Conservation (phyloP, 2,329 filamentous ascomycete species). For the Simplicillium aogashimaense region DNA sequence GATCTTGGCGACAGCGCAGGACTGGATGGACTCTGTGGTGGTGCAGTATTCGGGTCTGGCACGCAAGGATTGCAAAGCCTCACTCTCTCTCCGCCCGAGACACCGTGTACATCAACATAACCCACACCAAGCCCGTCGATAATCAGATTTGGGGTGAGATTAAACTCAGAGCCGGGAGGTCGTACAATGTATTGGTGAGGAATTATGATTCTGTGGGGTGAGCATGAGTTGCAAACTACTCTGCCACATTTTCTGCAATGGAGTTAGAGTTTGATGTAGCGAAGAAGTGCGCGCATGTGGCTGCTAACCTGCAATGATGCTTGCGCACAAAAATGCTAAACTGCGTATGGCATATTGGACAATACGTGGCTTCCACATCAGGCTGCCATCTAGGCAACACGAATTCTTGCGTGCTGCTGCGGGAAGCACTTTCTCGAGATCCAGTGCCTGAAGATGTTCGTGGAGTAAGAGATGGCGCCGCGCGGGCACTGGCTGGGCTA, state of each 20-base stretch:
- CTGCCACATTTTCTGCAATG: constrained; percentile 70
- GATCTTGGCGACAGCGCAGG: constrained; percentile 23
- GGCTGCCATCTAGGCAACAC: constrained; percentile 77
- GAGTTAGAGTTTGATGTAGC: background rate
- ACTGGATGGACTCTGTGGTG: constrained; percentile 34
- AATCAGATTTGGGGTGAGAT: constrained; percentile 23
- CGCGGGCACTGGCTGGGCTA: too few relatives aligned
- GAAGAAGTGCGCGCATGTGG: too few relatives aligned
- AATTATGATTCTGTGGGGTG: constrained; percentile 90
- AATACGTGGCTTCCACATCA: constrained; percentile 70
- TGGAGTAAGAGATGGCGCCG: too few relatives aligned
- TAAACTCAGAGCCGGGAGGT: constrained; percentile 44
- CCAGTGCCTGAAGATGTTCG: too few relatives aligned
- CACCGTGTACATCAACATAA: constrained; percentile 31
- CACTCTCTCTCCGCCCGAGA: constrained; percentile 47
- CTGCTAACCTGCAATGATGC: constrained; percentile 74
- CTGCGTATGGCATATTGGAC: constrained; percentile 70
- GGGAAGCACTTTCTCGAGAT: background rate
- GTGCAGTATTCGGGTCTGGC: constrained; percentile 49
- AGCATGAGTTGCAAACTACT: constrained; percentile 83
- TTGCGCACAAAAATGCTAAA: constrained; percentile 84
- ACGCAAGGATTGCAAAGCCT: constrained; percentile 54
- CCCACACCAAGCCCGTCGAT: constrained; percentile 27
- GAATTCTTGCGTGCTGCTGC: constrained; percentile 26
- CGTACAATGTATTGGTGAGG: constrained; percentile 88